A percentile compares a stretch with the other conserved stretches of the same genome.
Evolutionary conservation across 306 rosid genomes (phyloP).

Genomic region (Prunus persica): DNA sequence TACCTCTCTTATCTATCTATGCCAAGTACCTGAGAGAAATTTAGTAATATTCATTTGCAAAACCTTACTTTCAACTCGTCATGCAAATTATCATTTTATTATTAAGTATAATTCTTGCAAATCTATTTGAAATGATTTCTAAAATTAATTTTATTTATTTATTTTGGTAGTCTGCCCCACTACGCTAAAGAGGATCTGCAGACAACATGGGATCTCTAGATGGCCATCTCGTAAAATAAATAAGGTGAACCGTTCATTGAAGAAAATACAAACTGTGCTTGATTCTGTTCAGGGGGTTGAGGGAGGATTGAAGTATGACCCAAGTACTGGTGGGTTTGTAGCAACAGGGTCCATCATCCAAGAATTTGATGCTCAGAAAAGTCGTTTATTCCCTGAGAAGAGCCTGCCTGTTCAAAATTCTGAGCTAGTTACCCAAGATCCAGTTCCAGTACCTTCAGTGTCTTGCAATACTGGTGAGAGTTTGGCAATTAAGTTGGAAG

Average conservation of each 20-base stretch:
- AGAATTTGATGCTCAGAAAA: slow-evolving; percentile 41
- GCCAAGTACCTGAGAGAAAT: background rate
- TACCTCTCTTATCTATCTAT: background rate
- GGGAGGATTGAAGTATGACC: slow-evolving; percentile 74
- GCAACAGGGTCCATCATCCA: slow-evolving; percentile 48
- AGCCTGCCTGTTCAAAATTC: slow-evolving; percentile 26
- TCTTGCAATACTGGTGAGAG: slow-evolving; percentile 28
- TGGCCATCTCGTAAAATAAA: slow-evolving; percentile 97
- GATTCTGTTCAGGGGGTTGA: slow-evolving; percentile 78
- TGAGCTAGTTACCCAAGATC: slow-evolving; percentile 23
- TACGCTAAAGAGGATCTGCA: slow-evolving; percentile 91
- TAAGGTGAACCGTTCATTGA: slow-evolving; percentile 75
- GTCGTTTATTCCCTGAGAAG: slow-evolving; percentile 37
- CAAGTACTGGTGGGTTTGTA: slow-evolving; percentile 54
- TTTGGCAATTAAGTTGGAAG: slow-evolving; percentile 46
- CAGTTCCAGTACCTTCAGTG: slow-evolving; percentile 23
- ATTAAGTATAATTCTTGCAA: background rate
- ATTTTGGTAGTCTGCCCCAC: slow-evolving; percentile 77
- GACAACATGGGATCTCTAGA: slow-evolving; percentile 83
- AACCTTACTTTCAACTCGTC: background rate
- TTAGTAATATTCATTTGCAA: background rate
- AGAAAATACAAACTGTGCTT: slow-evolving; percentile 71
- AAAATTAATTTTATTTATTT: slow-evolving; percentile 7
- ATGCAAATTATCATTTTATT: background rate
- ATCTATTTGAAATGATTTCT: background rate